Evolutionary conservation across 345 rosid genomes (phyloP).

Genomic region (Carallia brachiata): DNA sequence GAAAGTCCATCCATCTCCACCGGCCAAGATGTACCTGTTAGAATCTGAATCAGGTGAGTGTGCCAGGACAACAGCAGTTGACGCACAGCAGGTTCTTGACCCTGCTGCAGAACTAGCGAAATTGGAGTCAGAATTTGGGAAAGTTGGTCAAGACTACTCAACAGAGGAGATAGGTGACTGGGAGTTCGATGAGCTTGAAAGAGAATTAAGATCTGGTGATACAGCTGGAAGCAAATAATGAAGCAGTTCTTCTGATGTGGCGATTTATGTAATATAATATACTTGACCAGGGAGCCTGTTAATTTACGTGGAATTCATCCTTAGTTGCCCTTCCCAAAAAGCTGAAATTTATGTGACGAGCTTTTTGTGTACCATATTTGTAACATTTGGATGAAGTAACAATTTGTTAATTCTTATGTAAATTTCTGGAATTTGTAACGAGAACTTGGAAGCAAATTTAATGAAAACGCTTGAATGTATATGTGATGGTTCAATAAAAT

Average conservation of each 20-base stretch:
- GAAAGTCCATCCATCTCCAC: slow-evolving; percentile 24
- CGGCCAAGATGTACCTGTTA: slow-evolving; percentile 9
- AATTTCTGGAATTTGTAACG: slow-evolving; percentile 33
- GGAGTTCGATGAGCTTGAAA: slow-evolving; percentile 97
- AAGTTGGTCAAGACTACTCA: slow-evolving; percentile 68
- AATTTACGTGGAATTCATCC: slow-evolving; percentile 8
- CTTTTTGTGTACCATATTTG: slow-evolving; percentile 30
- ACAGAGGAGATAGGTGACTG: slow-evolving; percentile 82
- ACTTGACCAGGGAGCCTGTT: slow-evolving; percentile 5
- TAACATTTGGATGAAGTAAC: slow-evolving; percentile 17
- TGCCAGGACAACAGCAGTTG: slow-evolving; percentile 25
- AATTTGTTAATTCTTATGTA: slow-evolving; percentile 53
- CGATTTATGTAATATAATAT: background rate
- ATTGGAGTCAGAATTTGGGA: slow-evolving; percentile 91
- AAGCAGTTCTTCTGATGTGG: background rate
- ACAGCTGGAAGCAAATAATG: slow-evolving; percentile 28
- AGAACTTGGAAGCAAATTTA: slow-evolving; percentile 17
- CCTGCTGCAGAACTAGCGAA: slow-evolving; percentile 81
- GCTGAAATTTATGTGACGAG: slow-evolving; percentile 29
- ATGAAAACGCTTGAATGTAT: background rate
- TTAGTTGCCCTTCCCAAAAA: slow-evolving; percentile 16
- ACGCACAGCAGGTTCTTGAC: slow-evolving; percentile 43
- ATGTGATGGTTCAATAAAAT: background rate
- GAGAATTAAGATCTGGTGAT: slow-evolving; percentile 59
- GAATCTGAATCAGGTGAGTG: slow-evolving; percentile 36